phyloP scores from a whole-genome alignment of 106 monocot genomes.

The Allium sativum region DNA sequence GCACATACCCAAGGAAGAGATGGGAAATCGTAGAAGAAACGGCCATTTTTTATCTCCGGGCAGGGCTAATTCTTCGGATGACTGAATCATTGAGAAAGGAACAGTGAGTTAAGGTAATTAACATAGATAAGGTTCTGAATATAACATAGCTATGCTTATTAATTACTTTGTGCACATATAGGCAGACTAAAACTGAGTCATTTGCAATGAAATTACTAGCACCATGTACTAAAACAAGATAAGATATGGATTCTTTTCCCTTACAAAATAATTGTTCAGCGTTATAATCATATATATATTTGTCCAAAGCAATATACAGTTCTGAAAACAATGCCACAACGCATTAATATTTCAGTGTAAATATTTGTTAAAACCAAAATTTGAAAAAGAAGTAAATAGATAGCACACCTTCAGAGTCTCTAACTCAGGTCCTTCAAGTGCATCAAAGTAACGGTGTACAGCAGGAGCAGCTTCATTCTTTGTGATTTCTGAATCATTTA shows the following conservation, averaged over 20 bases:
- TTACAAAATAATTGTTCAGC: too few relatives aligned
- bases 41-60: constrained; percentile 54
- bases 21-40: constrained; percentile 58
- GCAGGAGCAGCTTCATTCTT: constrained; percentile 26
- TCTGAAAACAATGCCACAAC: too few relatives aligned
- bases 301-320: too few relatives aligned
- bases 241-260: too few relatives aligned
- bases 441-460: constrained; percentile 47
- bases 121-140: too few relatives aligned
- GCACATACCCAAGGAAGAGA: constrained; percentile 49
- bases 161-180: too few relatives aligned
- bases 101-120: background rate
- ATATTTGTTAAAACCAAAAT: background rate
- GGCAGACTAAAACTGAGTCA: too few relatives aligned
- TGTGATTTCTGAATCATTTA: constrained; percentile 3
- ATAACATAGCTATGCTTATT: too few relatives aligned
- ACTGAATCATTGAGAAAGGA: constrained; percentile 10
- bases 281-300: too few relatives aligned
- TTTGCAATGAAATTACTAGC: too few relatives aligned
- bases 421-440: constrained; percentile 56
- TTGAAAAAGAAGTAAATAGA: background rate
- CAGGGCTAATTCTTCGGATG: constrained; percentile 34
- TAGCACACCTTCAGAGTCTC: constrained; percentile 41
- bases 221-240: too few relatives aligned
- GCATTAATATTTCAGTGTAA: too few relatives aligned